phyloP scores from a whole-genome alignment of 73 alveolate genomes.

The Tetrahymena thermophila region DNA sequence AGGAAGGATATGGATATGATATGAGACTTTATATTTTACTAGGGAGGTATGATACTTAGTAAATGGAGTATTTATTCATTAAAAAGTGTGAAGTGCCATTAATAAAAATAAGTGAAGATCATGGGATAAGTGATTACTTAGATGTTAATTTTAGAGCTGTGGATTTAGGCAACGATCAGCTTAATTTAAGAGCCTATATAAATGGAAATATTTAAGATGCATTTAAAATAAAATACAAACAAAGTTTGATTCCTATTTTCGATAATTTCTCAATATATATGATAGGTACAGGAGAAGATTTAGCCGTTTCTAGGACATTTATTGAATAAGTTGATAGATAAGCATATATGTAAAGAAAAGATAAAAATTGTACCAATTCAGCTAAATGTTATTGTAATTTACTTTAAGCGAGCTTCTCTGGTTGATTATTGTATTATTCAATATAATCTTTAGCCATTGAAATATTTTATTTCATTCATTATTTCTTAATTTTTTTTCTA shows the following conservation, averaged over 20 bases:
- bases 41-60: not conserved
- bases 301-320: not conserved
- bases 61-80: not conserved
- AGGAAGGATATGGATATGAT: not conserved
- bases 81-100: not conserved
- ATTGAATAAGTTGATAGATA: not conserved
- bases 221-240: not conserved
- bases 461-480: not conserved
- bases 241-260: not conserved
- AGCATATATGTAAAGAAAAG: not conserved
- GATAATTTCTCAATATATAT: not conserved
- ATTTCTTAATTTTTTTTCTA: not conserved
- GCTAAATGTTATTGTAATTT: not conserved
- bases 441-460: not conserved
- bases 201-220: not conserved
- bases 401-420: constrained; percentile 2
- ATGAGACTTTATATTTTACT: not conserved
- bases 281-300: not conserved
- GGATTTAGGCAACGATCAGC: not conserved
- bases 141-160: not conserved
- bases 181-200: not conserved
- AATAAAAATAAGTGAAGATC: not conserved
- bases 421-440: not conserved
- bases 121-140: not conserved
- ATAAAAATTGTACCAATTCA: not conserved